A percentile compares a stretch with the other conserved stretches of the same genome.
Evolutionary conservation across 345 rosid genomes (phyloP).

Genomic region (Geranium rotundifolium): DNA sequence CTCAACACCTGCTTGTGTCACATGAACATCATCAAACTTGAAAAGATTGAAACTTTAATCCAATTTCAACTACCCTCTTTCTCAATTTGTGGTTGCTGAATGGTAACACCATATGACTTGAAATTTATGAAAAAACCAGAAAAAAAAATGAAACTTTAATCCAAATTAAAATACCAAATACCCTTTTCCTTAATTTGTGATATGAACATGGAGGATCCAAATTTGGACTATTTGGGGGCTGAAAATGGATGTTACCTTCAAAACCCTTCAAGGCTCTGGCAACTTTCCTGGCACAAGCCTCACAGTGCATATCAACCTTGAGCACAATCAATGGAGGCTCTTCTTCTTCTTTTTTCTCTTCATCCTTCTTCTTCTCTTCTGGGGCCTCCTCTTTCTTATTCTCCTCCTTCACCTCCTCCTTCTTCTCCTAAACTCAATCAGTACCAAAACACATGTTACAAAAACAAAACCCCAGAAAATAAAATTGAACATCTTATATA

Average conservation of each 20-base stretch:
- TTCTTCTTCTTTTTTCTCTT: conserved; percentile 11
- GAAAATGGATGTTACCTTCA: conserved; percentile 27
- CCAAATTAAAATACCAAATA: too few relatives aligned
- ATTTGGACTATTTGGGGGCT: neutral
- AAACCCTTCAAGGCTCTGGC: conserved; percentile 50
- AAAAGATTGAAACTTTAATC: neutral
- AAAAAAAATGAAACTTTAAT: too few relatives aligned
- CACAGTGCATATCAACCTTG: conserved; percentile 75
- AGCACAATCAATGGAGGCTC: conserved; percentile 46
- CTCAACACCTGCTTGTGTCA: conserved; percentile 41
- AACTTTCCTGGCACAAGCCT: conserved; percentile 70
- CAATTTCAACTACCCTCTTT: neutral
- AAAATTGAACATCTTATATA: too few relatives aligned
- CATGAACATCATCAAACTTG: neutral
- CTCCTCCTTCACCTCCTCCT: conserved; percentile 16
- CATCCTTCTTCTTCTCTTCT: too few relatives aligned
- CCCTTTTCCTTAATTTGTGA: neutral
- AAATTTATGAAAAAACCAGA: neutral
- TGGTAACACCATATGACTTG: too few relatives aligned
- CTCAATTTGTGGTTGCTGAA: neutral
- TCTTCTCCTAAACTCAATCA: conserved; percentile 3
- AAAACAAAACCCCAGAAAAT: too few relatives aligned
- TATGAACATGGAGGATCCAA: neutral
- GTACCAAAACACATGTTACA: too few relatives aligned
- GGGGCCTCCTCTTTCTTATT: conserved; percentile 9